Base-by-base conservation (phyloP, 176 grass and related monocot species). In the Triticum monococcum region DNA sequence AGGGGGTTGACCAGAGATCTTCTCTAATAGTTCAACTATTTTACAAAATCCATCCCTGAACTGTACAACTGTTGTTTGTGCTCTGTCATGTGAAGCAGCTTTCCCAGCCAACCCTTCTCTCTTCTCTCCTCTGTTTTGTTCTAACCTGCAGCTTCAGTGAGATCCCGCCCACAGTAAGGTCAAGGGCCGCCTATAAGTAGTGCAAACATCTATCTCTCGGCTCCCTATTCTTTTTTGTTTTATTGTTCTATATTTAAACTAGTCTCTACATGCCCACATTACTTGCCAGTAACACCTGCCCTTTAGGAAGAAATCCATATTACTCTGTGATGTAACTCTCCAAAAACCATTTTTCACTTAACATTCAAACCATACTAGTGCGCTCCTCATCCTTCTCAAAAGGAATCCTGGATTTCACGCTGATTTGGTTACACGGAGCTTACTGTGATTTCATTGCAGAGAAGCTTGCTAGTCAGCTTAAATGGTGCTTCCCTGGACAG, bases 361-460 rank as follows among this genome's bases (percentile, higher is more conserved):
- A 26, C 16, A 65, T 30, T 31, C 2, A 45, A 64, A 45, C 60
- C 8, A 11, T 26, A 80, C n/a, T 62, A 43, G 23, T 30, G 6
- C 52, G 62, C 20, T 60, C 12, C 5, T 43, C 23, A 62, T 26
- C 52, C 36, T 80, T 80, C 4, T 40, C 2, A 63, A 62, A 38
- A 62, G 4, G 3, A 63, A 40, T 79, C 33, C 56, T 63, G 22
- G 1, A 11, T 63, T 80, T 66, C 2, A 12, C 20, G 3, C 3
- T 31, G 9, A 22, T 81, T 80, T 80, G 7, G 18, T 28, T 83
- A 48, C 8, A 0, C 72, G 32, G 8, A 46, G 41, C 79, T 81
- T 67, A 71, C 67, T 75, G 20, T 84, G 20, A 85, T 92, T 88
- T 62, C 45, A 68, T 83, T 94, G 84, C 86, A 98, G 93, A 84